These are phyloP conservation scores for Alternaria consortialis DNA, from an alignment of 2,329 filamentous ascomycete species.

Conservation along the genomic window DNA sequence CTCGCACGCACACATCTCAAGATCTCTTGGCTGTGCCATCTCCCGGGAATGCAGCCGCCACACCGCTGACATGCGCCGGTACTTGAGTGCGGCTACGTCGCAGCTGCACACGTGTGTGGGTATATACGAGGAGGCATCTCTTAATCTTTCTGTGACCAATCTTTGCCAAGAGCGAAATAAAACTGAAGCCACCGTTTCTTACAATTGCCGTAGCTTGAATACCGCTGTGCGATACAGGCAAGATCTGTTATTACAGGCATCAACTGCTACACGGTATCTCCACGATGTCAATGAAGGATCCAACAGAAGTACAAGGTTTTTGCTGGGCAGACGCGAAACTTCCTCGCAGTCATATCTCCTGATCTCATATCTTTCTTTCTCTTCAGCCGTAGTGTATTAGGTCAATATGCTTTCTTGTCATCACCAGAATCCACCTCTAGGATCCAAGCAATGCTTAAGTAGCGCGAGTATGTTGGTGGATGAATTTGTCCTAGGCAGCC, in stretches of 20 bases:
- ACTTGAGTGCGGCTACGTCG: constrained; percentile 1
- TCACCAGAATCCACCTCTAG: neutral
- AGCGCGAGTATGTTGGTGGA: constrained; percentile 1
- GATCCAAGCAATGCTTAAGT: constrained; percentile 6
- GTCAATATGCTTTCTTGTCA: neutral
- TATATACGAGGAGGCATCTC: constrained; percentile 7
- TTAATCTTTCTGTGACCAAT: constrained; percentile 9
- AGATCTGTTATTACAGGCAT: constrained; percentile 1
- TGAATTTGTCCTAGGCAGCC: neutral
- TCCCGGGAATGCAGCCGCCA: constrained; percentile 9
- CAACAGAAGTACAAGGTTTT: neutral
- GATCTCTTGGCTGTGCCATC: constrained; percentile 12
- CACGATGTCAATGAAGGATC: neutral
- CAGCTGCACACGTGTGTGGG: neutral
- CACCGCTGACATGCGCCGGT: constrained; percentile 11
- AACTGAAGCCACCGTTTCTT: neutral
- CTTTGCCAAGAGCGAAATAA: neutral
- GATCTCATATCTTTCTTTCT: neutral
- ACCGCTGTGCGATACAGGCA: neutral
- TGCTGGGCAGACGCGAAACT: neutral
- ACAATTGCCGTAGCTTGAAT: neutral
- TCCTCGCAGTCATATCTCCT: neutral
- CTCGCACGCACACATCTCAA: neutral
- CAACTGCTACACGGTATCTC: neutral
- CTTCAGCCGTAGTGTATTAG: constrained; percentile 4